A percentile compares a stretch with the other conserved stretches of the same genome.
Evolutionary conservation across 495 filamentous ascomycete species (phyloP).

Genomic region (Tirmania nivea): DNA sequence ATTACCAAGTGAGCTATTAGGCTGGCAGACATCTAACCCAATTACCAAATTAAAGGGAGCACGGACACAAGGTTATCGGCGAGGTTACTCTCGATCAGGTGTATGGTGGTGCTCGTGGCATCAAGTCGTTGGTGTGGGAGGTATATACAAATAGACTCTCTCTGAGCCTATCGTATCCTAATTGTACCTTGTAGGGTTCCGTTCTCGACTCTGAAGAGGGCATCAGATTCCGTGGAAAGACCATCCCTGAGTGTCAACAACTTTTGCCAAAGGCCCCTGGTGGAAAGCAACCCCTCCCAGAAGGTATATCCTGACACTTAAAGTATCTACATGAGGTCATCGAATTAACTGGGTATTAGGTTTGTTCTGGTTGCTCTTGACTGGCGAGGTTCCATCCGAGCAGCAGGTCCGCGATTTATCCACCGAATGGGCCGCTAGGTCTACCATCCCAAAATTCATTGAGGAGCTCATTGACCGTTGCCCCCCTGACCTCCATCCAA

Average conservation of each 20-base stretch:
- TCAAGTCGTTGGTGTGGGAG: conserved; percentile 97
- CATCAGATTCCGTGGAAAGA: conserved; percentile 96
- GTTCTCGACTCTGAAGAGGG: conserved; percentile 96
- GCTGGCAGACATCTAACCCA: conserved; percentile 6
- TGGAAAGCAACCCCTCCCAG: conserved; percentile 85
- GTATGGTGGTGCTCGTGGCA: conserved; percentile 95
- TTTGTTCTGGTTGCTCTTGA: conserved; percentile 97
- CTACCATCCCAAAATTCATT: conserved; percentile 86
- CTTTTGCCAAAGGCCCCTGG: conserved; percentile 89
- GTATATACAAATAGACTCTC: conserved; percentile 22
- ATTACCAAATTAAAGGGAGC: conserved; percentile 36
- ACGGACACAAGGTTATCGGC: conserved; percentile 82
- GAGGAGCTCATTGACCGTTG: conserved; percentile 99
- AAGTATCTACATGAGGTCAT: background rate
- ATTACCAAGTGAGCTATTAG: background rate
- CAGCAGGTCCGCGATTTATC: conserved; percentile 95
- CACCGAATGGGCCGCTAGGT: conserved; percentile 94
- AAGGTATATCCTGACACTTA: conserved; percentile 34
- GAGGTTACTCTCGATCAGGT: conserved; percentile 98
- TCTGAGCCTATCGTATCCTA: conserved; percentile 2
- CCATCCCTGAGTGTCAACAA: conserved; percentile 95
- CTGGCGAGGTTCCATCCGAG: conserved; percentile 87
- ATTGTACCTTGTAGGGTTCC: conserved; percentile 38
- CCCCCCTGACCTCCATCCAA: conserved; percentile 94
- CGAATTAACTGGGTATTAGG: conserved; percentile 25